Evolutionary conservation across 1,139 yeast species (phyloP).

Genomic region (Yamadazyma spencermartinsiae): DNA sequence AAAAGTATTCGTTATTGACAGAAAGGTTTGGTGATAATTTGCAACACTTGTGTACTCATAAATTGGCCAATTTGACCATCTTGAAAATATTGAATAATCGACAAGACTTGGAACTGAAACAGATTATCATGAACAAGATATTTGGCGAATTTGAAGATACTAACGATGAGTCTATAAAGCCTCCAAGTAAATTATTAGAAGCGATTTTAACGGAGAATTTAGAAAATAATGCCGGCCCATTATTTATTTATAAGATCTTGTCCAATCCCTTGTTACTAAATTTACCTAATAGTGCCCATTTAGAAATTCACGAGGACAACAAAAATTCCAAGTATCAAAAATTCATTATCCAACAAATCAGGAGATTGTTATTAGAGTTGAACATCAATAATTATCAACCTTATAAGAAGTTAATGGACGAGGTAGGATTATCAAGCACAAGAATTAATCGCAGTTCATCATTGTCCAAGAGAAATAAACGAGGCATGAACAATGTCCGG

Average conservation of each 20-base stretch:
- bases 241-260: slow-evolving; percentile 78
- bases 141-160: slow-evolving; percentile 52
- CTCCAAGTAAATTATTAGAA: slow-evolving; percentile 34
- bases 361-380: slow-evolving; percentile 58
- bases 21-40: slow-evolving; percentile 63
- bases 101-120: slow-evolving; percentile 62
- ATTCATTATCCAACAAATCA: slow-evolving; percentile 58
- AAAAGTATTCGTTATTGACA: slow-evolving; percentile 34
- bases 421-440: slow-evolving; percentile 68
- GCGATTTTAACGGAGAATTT: slow-evolving; percentile 54
- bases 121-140: slow-evolving; percentile 59
- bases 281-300: slow-evolving; percentile 20
- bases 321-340: slow-evolving; percentile 50
- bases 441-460: slow-evolving; percentile 34
- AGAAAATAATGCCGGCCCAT: slow-evolving; percentile 69
- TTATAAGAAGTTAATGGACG: slow-evolving; percentile 86
- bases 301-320: slow-evolving; percentile 15
- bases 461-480: slow-evolving; percentile 19
- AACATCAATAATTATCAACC: slow-evolving; percentile 64
- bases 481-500: slow-evolving; percentile 6
- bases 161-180: slow-evolving; percentile 19
- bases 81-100: slow-evolving; percentile 75
- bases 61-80: slow-evolving; percentile 81
- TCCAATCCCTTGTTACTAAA: slow-evolving; percentile 58
- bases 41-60: slow-evolving; percentile 73